These are phyloP conservation scores for Zygotorulaspora florentina DNA, from an alignment of 805 yeast species.

Conservation along the genomic window DNA sequence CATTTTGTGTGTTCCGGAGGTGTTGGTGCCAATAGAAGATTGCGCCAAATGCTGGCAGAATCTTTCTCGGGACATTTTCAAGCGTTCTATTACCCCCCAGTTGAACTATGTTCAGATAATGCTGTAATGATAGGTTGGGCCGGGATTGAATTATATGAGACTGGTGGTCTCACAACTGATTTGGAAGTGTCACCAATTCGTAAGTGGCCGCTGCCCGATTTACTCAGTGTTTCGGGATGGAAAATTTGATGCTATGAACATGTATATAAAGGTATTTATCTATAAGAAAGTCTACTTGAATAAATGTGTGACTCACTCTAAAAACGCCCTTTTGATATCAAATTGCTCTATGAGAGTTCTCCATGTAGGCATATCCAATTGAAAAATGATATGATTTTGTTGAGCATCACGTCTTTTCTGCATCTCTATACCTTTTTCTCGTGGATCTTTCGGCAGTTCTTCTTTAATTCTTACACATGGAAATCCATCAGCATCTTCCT, in stretches of 20 bases:
- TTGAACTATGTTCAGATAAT: conserved; percentile 82
- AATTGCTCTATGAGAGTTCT: conserved; percentile 47
- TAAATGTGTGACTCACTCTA: conserved; percentile 19
- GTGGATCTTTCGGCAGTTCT: conserved; percentile 26
- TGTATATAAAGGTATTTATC: neutral
- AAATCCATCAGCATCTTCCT: conserved; percentile 46
- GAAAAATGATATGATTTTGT: conserved; percentile 65
- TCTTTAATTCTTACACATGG: conserved; percentile 40
- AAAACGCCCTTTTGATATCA: conserved; percentile 51
- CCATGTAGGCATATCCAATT: conserved; percentile 69
- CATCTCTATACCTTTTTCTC: conserved; percentile 22
- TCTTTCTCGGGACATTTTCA: conserved; percentile 35
- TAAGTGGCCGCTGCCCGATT: conserved; percentile 74
- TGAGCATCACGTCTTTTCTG: conserved; percentile 28
- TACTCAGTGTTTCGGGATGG: conserved; percentile 53
- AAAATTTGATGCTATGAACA: conserved; percentile 6
- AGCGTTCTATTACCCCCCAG: conserved; percentile 63
- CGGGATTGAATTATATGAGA: conserved; percentile 80
- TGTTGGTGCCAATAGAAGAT: conserved; percentile 69
- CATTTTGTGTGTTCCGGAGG: conserved; percentile 89
- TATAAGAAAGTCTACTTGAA: neutral
- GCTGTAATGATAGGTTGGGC: conserved; percentile 98
- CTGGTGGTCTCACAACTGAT: conserved; percentile 39
- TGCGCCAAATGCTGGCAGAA: conserved; percentile 46
- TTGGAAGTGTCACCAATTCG: conserved; percentile 59